Evolutionary conservation across 2,329 filamentous ascomycete species (phyloP).

Genomic region (Aureobasidium pullulans): DNA sequence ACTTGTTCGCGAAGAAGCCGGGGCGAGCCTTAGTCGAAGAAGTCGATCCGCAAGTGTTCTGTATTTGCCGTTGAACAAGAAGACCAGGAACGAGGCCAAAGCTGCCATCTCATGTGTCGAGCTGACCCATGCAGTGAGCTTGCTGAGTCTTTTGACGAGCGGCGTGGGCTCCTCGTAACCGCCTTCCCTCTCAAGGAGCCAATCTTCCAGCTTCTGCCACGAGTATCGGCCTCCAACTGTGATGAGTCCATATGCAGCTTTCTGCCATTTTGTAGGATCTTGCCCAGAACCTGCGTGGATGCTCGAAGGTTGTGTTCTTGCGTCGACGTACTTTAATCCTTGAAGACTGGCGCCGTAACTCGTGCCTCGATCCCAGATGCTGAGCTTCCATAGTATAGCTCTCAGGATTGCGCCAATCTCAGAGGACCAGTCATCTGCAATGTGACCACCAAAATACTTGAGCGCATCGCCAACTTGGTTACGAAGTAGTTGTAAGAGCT

Average conservation of each 20-base stretch:
- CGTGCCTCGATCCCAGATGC: conserved; percentile 92
- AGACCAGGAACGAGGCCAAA: conserved; percentile 80
- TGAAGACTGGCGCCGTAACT: conserved; percentile 91
- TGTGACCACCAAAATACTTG: conserved; percentile 72
- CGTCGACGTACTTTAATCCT: conserved; percentile 84
- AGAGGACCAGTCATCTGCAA: conserved; percentile 78
- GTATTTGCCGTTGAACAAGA: conserved; percentile 84
- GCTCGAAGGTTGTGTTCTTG: conserved; percentile 27
- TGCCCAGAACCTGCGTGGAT: conserved; percentile 25
- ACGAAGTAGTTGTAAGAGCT: conserved; percentile 77
- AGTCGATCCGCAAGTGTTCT: conserved; percentile 82
- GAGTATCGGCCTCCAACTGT: conserved; percentile 83
- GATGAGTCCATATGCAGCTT: conserved; percentile 71
- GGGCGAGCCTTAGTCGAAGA: conserved; percentile 74
- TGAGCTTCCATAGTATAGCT: conserved; percentile 82
- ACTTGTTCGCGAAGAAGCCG: conserved; percentile 75
- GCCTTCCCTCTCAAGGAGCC: conserved; percentile 69
- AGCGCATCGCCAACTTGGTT: conserved; percentile 80
- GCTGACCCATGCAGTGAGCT: conserved; percentile 60
- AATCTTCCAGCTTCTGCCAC: conserved; percentile 88
- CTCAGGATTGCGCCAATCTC: conserved; percentile 76
- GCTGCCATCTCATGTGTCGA: conserved; percentile 75
- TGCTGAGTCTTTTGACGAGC: conserved; percentile 52
- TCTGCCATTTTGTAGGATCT: conserved; percentile 73
- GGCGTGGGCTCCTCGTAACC: conserved; percentile 55